Conservation (phyloP, 148 eudicot species). For the Bassia scoparia region DNA sequence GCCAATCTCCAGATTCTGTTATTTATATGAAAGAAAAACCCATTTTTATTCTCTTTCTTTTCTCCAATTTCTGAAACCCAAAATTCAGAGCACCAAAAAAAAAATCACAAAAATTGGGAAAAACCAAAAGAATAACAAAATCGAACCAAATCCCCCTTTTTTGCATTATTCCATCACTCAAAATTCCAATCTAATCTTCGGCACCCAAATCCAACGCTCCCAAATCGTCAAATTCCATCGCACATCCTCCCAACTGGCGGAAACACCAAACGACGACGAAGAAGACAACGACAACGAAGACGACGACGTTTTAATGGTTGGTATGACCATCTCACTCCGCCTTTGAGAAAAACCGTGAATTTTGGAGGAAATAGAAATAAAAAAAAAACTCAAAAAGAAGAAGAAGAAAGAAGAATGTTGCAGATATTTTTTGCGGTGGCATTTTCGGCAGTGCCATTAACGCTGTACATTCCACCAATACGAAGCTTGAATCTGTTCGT, state of each 20-base stretch:
- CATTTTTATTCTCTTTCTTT: too few species aligned
- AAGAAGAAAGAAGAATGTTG: conserved; percentile 29
- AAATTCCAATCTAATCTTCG: not conserved
- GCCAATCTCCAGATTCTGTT: too few species aligned
- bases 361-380: too few species aligned
- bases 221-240: too few species aligned
- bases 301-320: not conserved
- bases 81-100: not conserved
- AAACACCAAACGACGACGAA: not conserved
- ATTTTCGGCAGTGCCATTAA: conserved; percentile 65
- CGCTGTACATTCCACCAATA: conserved; percentile 61
- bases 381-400: not conserved
- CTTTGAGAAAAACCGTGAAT: too few species aligned
- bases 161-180: not conserved
- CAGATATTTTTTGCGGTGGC: conserved; percentile 72
- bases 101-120: not conserved
- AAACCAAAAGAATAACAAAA: not conserved
- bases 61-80: not conserved
- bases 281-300: not conserved
- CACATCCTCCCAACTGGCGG: conserved; percentile 7
- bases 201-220: not conserved
- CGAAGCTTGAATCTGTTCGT: conserved; percentile 60
- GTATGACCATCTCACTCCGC: too few species aligned
- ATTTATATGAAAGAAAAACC: too few species aligned
- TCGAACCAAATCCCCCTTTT: not conserved